Evolutionary conservation across 805 yeast genomes (phyloP).

Genomic region (Ogataea salicorniae): DNA sequence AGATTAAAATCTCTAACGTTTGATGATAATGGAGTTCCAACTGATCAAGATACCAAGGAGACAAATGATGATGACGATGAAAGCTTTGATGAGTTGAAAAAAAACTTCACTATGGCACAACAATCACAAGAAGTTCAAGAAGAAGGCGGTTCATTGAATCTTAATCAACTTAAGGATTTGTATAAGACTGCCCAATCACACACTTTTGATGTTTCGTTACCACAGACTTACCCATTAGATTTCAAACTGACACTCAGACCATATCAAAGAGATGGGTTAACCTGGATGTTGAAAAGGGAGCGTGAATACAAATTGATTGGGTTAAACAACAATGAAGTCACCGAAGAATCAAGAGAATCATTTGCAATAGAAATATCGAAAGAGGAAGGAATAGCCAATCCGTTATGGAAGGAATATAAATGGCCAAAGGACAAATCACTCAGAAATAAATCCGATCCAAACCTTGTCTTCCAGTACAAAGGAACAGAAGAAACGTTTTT

Average conservation of each 20-base stretch:
- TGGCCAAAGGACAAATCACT: constrained; percentile 60
- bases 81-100: constrained; percentile 14
- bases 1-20: constrained; percentile 2
- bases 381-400: constrained; percentile 59
- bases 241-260: constrained; percentile 59
- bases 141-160: constrained; percentile 32
- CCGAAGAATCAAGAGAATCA: constrained; percentile 17
- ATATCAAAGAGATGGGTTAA: constrained; percentile 79
- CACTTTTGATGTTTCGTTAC: constrained; percentile 44
- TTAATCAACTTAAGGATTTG: constrained; percentile 71
- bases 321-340: constrained; percentile 20
- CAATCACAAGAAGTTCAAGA: constrained; percentile 1
- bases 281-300: constrained; percentile 88
- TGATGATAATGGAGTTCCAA: constrained; percentile 17
- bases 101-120: constrained; percentile 6
- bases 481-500: constrained; percentile 40
- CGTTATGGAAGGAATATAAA: constrained; percentile 73
- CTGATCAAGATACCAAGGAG: constrained; percentile 53
- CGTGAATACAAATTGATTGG: constrained; percentile 48
- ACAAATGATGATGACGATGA: constrained; percentile 35
- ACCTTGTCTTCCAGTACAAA: not conserved
- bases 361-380: constrained; percentile 24
- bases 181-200: constrained; percentile 60
- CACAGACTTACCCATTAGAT: constrained; percentile 53
- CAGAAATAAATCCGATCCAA: not conserved